These are phyloP conservation scores for Barbarea vulgaris DNA, from an alignment of 345 rosid species.

Conservation along the genomic window DNA sequence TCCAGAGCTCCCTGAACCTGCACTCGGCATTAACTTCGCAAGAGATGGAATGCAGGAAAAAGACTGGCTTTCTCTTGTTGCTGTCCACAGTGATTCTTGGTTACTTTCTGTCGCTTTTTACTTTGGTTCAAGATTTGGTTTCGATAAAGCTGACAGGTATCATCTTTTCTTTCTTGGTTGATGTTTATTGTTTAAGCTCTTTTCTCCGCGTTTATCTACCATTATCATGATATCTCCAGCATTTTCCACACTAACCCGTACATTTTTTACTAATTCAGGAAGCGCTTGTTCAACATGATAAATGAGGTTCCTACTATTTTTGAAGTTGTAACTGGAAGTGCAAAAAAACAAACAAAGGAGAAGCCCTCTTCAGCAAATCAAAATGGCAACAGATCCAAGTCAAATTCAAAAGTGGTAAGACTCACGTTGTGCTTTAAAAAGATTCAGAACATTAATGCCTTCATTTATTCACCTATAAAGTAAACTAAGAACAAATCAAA, in stretches of 20 bases:
- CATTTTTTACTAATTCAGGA: conserved; percentile 49
- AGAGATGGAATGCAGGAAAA: conserved; percentile 83
- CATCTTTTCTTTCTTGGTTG: conserved; percentile 1
- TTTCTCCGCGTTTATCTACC: background rate
- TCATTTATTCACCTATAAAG: background rate
- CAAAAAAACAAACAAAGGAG: conserved; percentile 61
- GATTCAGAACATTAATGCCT: background rate
- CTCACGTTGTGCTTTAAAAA: background rate
- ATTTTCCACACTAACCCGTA: background rate
- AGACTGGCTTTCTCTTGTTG: conserved; percentile 82
- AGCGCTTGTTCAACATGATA: conserved; percentile 66
- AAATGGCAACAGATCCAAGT: conserved; percentile 61
- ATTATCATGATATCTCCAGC: background rate
- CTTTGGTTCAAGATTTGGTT: conserved; percentile 77
- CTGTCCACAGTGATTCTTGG: conserved; percentile 91
- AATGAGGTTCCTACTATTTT: conserved; percentile 73
- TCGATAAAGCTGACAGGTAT: conserved; percentile 76
- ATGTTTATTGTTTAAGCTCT: background rate
- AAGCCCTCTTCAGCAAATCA: conserved; percentile 53
- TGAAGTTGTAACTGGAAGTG: conserved; percentile 68
- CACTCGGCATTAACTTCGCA: conserved; percentile 84
- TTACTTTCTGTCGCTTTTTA: conserved; percentile 71
- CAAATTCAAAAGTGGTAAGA: conserved; percentile 59
- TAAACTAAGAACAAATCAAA: conserved; percentile 11
- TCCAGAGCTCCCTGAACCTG: conserved; percentile 93